These are phyloP conservation scores for Talaromyces islandicus DNA, from an alignment of 2,329 filamentous ascomycete species.

Conservation along the genomic window DNA sequence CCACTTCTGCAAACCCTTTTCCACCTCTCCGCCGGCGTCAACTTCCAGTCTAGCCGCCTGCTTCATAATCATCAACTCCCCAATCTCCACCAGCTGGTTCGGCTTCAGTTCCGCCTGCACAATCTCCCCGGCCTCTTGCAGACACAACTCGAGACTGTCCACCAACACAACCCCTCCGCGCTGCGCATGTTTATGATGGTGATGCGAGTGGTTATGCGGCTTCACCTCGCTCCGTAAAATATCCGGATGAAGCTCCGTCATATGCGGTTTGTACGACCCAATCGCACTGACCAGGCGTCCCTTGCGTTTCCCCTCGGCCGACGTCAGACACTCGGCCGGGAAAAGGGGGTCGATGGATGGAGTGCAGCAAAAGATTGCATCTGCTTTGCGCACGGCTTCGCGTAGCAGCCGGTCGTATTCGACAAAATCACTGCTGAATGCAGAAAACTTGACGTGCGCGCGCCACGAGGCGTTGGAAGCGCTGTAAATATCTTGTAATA, in stretches of 20 bases:
- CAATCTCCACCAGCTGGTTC: conserved; percentile 76
- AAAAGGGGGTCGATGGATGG: conserved; percentile 71
- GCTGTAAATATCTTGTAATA: conserved; percentile 52
- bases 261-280: conserved; percentile 57
- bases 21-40: conserved; percentile 25
- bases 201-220: conserved; percentile 37
- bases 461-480: conserved; percentile 56
- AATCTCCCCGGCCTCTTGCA: conserved; percentile 82
- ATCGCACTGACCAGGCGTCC: conserved; percentile 40
- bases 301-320: conserved; percentile 40
- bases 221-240: conserved; percentile 61
- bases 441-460: conserved; percentile 60
- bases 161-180: conserved; percentile 57
- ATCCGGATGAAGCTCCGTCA: conserved; percentile 77
- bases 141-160: conserved; percentile 67
- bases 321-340: conserved; percentile 65
- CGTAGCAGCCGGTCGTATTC: conserved; percentile 64
- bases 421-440: conserved; percentile 63
- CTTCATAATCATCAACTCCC: conserved; percentile 67
- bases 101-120: conserved; percentile 69
- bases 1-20: conserved; percentile 51
- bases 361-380: conserved; percentile 86
- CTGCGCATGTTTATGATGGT: conserved; percentile 46
- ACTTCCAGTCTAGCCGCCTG: conserved; percentile 38
- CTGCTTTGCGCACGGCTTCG: conserved; percentile 62